Evolutionary conservation across 1,284 basidiomycete genomes (phyloP).

Genomic region (Ganoderma lingzhi): DNA sequence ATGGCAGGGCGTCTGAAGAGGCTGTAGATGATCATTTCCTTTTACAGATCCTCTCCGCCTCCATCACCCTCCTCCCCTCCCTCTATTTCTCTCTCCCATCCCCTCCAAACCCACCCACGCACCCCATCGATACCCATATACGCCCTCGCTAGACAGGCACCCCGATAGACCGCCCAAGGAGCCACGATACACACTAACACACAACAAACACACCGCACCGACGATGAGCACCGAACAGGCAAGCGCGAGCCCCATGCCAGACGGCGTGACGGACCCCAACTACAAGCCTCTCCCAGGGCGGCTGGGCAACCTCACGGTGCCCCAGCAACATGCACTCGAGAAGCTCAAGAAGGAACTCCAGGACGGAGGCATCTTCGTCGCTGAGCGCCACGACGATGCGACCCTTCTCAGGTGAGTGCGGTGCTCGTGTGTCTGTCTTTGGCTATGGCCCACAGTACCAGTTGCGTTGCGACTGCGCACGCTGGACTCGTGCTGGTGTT

Average conservation of each 20-base stretch:
- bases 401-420: slow-evolving; percentile 70
- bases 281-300: slow-evolving; percentile 81
- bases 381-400: slow-evolving; percentile 84
- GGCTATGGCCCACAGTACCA: background rate
- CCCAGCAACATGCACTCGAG: slow-evolving; percentile 77
- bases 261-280: slow-evolving; percentile 70
- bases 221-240: slow-evolving; percentile 41
- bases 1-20: slow-evolving; percentile 3
- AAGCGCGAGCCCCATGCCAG: slow-evolving; percentile 64
- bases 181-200: background rate
- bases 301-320: slow-evolving; percentile 82
- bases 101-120: slow-evolving; percentile 8
- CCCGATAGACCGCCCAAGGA: background rate
- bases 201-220: background rate
- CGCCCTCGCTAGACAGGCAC: background rate
- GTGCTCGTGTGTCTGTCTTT: background rate
- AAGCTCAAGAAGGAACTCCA: slow-evolving; percentile 76
- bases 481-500: background rate
- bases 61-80: slow-evolving; percentile 17
- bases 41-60: slow-evolving; percentile 22
- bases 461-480: background rate
- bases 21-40: slow-evolving; percentile 26
- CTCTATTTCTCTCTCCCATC: slow-evolving; percentile 10
- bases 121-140: slow-evolving; percentile 6
- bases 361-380: slow-evolving; percentile 67